A percentile compares a stretch with the other conserved stretches of the same genome.
phyloP scores from a whole-genome alignment of 768 basidiomycete genomes.

The Tylopilus vinaceipallidus region DNA sequence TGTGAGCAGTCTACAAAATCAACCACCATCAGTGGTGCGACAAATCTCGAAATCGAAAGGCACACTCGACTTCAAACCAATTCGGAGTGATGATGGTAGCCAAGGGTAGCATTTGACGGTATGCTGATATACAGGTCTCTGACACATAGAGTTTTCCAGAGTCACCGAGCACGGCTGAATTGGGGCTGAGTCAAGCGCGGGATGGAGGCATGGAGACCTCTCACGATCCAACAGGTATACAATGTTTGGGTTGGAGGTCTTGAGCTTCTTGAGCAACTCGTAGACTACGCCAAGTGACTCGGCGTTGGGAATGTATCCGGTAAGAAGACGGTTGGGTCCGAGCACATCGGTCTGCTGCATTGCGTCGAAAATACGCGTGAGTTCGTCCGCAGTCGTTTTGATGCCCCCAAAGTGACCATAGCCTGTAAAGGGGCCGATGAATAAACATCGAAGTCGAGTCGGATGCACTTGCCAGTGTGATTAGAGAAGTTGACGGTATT shows the following conservation, averaged over 20 bases:
- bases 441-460: not conserved
- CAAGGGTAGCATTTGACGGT: conserved; percentile 73
- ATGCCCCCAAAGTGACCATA: conserved; percentile 82
- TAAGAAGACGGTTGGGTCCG: conserved; percentile 69
- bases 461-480: conserved; percentile 65
- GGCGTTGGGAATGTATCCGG: conserved; percentile 88
- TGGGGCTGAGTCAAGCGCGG: no score
- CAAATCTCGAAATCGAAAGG: not conserved
- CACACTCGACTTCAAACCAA: conserved; percentile 95
- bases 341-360: conserved; percentile 80
- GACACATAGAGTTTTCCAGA: conserved; percentile 87
- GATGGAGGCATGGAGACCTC: conserved; percentile 36
- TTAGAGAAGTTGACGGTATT: conserved; percentile 96
- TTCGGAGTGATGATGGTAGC: conserved; percentile 96
- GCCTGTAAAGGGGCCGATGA: conserved; percentile 43
- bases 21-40: not conserved
- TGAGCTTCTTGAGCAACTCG: conserved; percentile 59
- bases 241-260: conserved; percentile 52
- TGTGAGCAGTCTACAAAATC: conserved; percentile 63
- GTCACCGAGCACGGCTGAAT: conserved; percentile 98
- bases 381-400: conserved; percentile 72
- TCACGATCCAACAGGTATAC: conserved; percentile 91
- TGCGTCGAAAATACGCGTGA: conserved; percentile 68
- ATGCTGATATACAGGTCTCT: conserved; percentile 81
- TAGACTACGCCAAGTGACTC: conserved; percentile 70